Base-by-base conservation (phyloP, 202 grass and related monocot genomes). In the Cymbopogon flexuosus region DNA sequence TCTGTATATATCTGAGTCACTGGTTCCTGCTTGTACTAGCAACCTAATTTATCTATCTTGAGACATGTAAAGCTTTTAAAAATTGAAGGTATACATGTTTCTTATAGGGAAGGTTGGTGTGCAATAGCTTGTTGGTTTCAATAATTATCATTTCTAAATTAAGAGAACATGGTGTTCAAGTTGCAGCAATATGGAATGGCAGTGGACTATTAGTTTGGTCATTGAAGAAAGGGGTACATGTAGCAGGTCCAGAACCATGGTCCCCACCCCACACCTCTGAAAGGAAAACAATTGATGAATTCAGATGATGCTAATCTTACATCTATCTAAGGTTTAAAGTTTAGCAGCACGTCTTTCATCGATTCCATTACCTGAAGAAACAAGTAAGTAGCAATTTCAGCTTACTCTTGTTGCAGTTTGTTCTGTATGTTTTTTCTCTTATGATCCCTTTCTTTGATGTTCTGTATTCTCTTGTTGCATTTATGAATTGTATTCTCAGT, bases 321-420 rank as follows among this genome's bases (percentile, higher is more conserved):
- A 27, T 42, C 65, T 60, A 57, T 42, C 65, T 60, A 65, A 21
- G 5, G 8, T 72, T 78, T 65, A n/a, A 71, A 76, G 15, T 37
- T 84, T 40, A 63, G 10, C 41, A 31, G n/a, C 40, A 19, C 27
- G 6, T 24, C 33, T 31, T 79, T 69, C 19, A 41, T 16, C 14
- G 31, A 63, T 54, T 49, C 19, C 78, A 23, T 64, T 66, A 37
- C 47, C 31, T 62, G 65, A 72, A 72, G 78, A 89, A 81, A 33
- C 58, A 66, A 47, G 87, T 84, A 88, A 79, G 86, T 60, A 49
- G n/a, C 64, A 70, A 51, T 63, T 75, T 14, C 49, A 63, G 56
- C 30, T 63, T 75, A 51, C 70, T 42, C 6, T 74, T 68, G 23
- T 47, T 71, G 57, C 16, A 57, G 46, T 15, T 65, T 30, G 30